Evolutionary conservation across 2,329 filamentous ascomycete species (phyloP).

Genomic region (Sporothrix euskadiensis): DNA sequence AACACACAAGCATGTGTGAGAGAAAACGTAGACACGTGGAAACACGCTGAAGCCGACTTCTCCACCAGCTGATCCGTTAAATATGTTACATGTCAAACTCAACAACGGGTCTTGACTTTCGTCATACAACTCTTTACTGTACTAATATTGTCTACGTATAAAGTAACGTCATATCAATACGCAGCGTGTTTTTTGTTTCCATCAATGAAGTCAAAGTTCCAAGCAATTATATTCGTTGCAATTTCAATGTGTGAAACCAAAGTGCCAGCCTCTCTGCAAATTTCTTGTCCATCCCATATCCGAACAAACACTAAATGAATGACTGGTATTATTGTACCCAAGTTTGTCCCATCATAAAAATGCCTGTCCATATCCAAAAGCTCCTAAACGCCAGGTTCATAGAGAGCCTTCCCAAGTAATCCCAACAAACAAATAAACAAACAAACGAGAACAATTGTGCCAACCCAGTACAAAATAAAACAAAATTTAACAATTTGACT

Average conservation of each 20-base stretch:
- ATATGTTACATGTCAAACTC: background rate
- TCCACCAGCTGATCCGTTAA: background rate
- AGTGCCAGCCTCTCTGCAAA: slow-evolving; percentile 4
- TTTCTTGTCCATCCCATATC: background rate
- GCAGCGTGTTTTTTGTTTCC: background rate
- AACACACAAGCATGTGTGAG: background rate
- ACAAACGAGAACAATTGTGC: too few relatives aligned
- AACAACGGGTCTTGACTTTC: background rate
- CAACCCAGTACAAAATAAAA: background rate
- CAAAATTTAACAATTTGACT: background rate
- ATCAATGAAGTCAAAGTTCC: background rate
- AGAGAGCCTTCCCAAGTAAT: background rate
- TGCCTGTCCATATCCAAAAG: background rate
- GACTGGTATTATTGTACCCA: slow-evolving; percentile 1
- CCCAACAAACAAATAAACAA: background rate
- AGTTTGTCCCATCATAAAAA: background rate
- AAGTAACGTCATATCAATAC: background rate
- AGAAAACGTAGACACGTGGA: background rate
- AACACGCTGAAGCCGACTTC: background rate
- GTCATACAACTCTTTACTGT: background rate
- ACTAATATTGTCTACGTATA: background rate
- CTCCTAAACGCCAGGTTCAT: background rate
- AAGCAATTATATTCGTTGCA: background rate
- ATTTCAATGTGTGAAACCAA: background rate
- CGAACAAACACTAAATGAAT: background rate